Evolutionary conservation across 129 eudicot species (phyloP).

Genomic region (Oenanthe sinensis): DNA sequence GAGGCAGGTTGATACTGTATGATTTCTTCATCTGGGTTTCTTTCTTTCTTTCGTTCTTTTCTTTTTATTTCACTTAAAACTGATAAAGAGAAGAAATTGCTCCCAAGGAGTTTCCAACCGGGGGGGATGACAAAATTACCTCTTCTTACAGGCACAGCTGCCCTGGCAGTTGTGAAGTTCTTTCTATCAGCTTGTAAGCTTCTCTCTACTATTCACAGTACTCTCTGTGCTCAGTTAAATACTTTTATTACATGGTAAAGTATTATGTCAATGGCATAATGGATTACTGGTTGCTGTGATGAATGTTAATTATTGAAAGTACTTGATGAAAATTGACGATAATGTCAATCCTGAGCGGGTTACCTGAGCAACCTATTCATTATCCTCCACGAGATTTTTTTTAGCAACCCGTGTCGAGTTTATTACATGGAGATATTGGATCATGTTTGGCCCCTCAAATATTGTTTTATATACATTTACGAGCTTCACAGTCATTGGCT

Average conservation of each 20-base stretch:
- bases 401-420: background rate
- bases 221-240: background rate
- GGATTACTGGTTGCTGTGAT: conserved; percentile 18
- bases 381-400: background rate
- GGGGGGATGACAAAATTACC: background rate
- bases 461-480: background rate
- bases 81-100: background rate
- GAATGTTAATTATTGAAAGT: conserved; percentile 2
- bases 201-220: background rate
- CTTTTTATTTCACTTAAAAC: background rate
- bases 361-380: conserved; percentile 45
- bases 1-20: background rate
- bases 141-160: background rate
- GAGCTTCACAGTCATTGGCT: background rate
- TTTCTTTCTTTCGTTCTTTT: background rate
- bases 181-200: background rate
- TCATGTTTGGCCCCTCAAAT: background rate
- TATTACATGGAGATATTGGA: background rate
- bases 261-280: background rate
- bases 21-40: background rate
- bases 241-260: background rate
- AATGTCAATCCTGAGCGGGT: conserved; percentile 53
- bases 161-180: background rate
- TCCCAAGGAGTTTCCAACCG: background rate
- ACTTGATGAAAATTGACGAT: conserved; percentile 11